These are phyloP conservation scores for Hericium rajendrae DNA, from an alignment of 768 basidiomycete species.

Conservation along the genomic window DNA sequence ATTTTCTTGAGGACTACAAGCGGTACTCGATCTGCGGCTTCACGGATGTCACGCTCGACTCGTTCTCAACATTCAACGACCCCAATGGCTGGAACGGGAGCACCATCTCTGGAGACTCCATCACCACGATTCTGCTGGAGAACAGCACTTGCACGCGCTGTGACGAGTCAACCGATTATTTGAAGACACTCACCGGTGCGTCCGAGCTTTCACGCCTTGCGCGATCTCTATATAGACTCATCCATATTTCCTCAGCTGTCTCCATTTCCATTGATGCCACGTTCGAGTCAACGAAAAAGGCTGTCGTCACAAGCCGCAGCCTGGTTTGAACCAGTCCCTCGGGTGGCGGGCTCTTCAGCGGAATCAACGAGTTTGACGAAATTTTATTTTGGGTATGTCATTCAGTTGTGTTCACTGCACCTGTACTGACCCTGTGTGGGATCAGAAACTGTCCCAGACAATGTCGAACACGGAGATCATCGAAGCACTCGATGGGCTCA, in stretches of 20 bases:
- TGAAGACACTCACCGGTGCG: conserved; percentile 14
- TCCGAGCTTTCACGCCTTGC: neutral
- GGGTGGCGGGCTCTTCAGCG: conserved; percentile 12
- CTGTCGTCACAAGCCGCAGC: neutral
- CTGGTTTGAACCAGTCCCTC: neutral
- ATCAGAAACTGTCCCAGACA: conserved; percentile 12
- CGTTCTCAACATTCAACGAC: neutral
- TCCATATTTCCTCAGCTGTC: neutral
- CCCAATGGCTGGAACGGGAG: conserved; percentile 4
- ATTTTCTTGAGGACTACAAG: conserved; percentile 11
- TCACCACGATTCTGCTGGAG: conserved; percentile 14
- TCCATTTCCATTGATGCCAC: conserved; percentile 12
- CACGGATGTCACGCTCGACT: too few species aligned
- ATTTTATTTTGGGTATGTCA: conserved; percentile 12
- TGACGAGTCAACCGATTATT: conserved; percentile 12
- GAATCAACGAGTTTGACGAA: conserved; percentile 14
- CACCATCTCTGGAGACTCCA: conserved; percentile 14
- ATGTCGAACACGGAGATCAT: conserved; percentile 9
- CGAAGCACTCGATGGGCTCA: conserved; percentile 10
- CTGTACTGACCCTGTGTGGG: neutral
- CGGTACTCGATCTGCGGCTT: too few species aligned
- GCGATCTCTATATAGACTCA: too few species aligned
- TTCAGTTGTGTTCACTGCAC: too few species aligned
- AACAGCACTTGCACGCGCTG: conserved; percentile 11
- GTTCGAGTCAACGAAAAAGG: conserved; percentile 14